Base-by-base conservation (phyloP, 768 basidiomycete genomes). In the Chlorophyllum brunneum region DNA sequence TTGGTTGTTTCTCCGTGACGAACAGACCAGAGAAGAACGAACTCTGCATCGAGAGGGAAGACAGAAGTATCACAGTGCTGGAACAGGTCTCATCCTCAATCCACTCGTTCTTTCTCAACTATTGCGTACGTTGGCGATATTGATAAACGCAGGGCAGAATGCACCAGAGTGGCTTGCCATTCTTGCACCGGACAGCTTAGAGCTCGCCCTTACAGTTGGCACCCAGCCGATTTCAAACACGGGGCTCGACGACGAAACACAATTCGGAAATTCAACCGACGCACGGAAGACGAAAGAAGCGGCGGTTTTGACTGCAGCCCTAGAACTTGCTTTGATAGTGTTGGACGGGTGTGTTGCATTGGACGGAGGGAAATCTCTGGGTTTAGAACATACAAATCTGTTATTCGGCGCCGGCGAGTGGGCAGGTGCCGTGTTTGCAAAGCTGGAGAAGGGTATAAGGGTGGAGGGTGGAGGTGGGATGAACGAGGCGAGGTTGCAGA, bases 1-100 rank as follows among this genome's bases (percentile, higher is more conserved):
- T 69, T 99, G 94, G 94, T 63, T 78, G n/a, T 92, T 95, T 69
- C 80, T 97, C 39, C 82, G 89, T 5, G 92, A 95, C 59, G 85
- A 90, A 61, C 83, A 88, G 59, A 75, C 80, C 2, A 78, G 91
- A 31, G 88, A 92, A 61, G 78, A 81, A 46, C 78, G 89, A 36
- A 86, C 86, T 2, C 74, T 79, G 2, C 75, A 76, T 34, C 74
- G 74, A n/a, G 69, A 77, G 23, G 71, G 70, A n/a, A 63, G 82
- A 23, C 65, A 76, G 36, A 75, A 74, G 48, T 92, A 90, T 61
- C 76, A 77, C 13, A 81, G 87, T 1, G 82, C 88, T 0, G 92
- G 91, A 8, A 86, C 90, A 0, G 90, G 89, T 0, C 79, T 95
- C 58, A 77, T 98, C 49, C 76, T 98, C 20, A 88, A 83, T 54